phyloP scores from a whole-genome alignment of 2,329 filamentous ascomycete genomes.

The Grosmannia huntii region DNA sequence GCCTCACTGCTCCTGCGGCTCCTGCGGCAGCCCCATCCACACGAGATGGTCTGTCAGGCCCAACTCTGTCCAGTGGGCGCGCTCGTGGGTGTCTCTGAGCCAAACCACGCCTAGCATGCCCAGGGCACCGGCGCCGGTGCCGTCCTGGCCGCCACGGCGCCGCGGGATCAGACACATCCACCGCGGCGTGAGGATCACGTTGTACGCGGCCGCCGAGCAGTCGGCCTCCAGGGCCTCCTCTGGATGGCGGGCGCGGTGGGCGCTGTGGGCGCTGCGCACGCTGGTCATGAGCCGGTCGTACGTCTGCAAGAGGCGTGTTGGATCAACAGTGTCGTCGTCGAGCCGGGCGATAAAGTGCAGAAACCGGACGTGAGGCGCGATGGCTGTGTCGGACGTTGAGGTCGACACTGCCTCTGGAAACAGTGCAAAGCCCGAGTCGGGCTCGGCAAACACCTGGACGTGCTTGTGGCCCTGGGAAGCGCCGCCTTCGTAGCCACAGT shows the following conservation, averaged over 20 bases:
- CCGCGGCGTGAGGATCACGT: constrained; percentile 19
- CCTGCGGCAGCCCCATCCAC: constrained; percentile 12
- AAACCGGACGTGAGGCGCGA: constrained; percentile 12
- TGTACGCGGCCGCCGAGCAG: constrained; percentile 15
- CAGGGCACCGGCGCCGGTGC: constrained; percentile 19
- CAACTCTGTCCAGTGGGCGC: constrained; percentile 15
- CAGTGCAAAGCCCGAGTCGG: constrained; percentile 13
- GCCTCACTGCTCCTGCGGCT: not conserved
- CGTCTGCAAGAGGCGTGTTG: constrained; percentile 5
- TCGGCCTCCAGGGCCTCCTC: constrained; percentile 1
- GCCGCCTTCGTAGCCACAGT: constrained; percentile 30
- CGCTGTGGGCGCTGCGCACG: constrained; percentile 10
- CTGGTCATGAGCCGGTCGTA: constrained; percentile 12
- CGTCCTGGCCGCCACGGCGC: constrained; percentile 15
- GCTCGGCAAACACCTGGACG: constrained; percentile 26
- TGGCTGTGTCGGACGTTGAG: not conserved
- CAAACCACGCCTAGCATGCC: constrained; percentile 23
- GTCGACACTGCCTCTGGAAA: constrained; percentile 12
- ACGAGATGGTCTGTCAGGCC: constrained; percentile 14
- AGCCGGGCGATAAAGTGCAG: constrained; percentile 11
- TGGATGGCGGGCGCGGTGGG: constrained; percentile 4
- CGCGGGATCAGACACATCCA: constrained; percentile 23
- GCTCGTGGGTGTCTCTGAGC: constrained; percentile 14
- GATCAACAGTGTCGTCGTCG: constrained; percentile 3
- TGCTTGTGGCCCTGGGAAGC: constrained; percentile 31